A percentile compares a stretch with the other conserved stretches of the same genome.
Conservation (phyloP, 192 early-diverging fungal species). For the Nowakowskiella sp. region DNA sequence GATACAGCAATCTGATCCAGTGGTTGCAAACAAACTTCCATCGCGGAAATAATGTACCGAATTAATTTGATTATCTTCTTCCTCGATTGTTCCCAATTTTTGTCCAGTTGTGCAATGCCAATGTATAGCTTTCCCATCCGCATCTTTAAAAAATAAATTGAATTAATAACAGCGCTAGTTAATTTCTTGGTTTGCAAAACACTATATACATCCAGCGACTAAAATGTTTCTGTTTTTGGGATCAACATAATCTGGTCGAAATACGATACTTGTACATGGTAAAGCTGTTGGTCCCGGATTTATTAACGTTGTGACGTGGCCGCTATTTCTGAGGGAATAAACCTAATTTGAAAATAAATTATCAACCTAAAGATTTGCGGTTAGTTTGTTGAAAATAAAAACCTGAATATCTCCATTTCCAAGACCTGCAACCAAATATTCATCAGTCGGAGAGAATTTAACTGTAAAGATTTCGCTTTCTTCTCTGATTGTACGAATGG, state of each 20-base stretch:
- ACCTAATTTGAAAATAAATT: slow-evolving; percentile 11
- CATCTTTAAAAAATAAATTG: slow-evolving; percentile 24
- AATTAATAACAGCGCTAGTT: background rate
- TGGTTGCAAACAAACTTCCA: slow-evolving; percentile 32
- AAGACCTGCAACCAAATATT: slow-evolving; percentile 31
- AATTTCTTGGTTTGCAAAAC: too few species aligned
- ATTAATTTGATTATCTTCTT: slow-evolving; percentile 33
- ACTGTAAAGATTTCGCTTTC: slow-evolving; percentile 32
- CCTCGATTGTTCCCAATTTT: slow-evolving; percentile 28
- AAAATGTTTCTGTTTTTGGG: slow-evolving; percentile 43
- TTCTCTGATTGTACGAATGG: slow-evolving; percentile 15
- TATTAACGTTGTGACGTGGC: slow-evolving; percentile 8
- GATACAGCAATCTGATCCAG: slow-evolving; percentile 30
- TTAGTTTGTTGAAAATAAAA: background rate
- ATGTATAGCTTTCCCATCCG: slow-evolving; percentile 42
- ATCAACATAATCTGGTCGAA: slow-evolving; percentile 27
- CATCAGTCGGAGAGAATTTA: slow-evolving; percentile 45
- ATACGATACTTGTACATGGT: slow-evolving; percentile 40
- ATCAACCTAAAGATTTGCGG: background rate
- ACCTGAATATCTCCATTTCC: slow-evolving; percentile 34
- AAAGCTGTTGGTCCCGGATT: slow-evolving; percentile 9
- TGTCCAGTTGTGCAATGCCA: slow-evolving; percentile 44
- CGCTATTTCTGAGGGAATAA: slow-evolving; percentile 26
- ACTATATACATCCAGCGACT: slow-evolving; percentile 37
- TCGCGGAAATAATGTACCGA: slow-evolving; percentile 23